Percentiles rank a stretch among this genome's conserved stretches.
These are phyloP conservation scores for Peronosclerospora sorghi DNA, from an alignment of 352 stramenopile genomes.

Conservation along the genomic window DNA sequence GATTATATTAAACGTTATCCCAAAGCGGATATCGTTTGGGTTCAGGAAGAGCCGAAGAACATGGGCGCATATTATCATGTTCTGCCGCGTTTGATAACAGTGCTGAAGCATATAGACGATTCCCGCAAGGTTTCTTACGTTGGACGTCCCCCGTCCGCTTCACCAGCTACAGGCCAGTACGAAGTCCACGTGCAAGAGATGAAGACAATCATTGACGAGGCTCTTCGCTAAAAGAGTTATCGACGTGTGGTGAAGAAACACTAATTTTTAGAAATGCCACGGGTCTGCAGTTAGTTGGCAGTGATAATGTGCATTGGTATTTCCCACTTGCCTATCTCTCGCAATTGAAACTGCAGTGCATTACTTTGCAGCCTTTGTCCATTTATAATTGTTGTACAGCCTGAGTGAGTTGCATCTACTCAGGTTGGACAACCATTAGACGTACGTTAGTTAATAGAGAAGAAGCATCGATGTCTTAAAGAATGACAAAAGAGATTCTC, in stretches of 20 bases:
- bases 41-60: slow-evolving; percentile 98
- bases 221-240: slow-evolving; percentile 33
- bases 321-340: too few relatives aligned
- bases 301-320: too few relatives aligned
- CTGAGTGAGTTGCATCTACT: too few relatives aligned
- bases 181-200: slow-evolving; percentile 92
- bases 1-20: slow-evolving; percentile 83
- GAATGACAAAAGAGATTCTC: slow-evolving; percentile 37
- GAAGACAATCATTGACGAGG: slow-evolving; percentile 85
- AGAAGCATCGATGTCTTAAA: too few relatives aligned
- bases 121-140: slow-evolving; percentile 81
- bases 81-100: slow-evolving; percentile 87
- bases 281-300: too few relatives aligned
- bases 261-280: too few relatives aligned
- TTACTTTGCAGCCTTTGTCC: too few relatives aligned
- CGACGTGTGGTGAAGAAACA: background rate
- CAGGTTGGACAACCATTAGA: too few relatives aligned
- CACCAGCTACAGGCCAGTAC: slow-evolving; percentile 93
- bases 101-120: slow-evolving; percentile 80
- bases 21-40: slow-evolving; percentile 95
- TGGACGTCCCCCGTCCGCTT: slow-evolving; percentile 89
- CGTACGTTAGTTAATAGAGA: too few relatives aligned
- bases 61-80: slow-evolving; percentile 95
- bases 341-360: too few relatives aligned
- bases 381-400: too few relatives aligned